Conservation (phyloP, 192 early-diverging fungal species). For the Gaertneriomyces sp. region DNA sequence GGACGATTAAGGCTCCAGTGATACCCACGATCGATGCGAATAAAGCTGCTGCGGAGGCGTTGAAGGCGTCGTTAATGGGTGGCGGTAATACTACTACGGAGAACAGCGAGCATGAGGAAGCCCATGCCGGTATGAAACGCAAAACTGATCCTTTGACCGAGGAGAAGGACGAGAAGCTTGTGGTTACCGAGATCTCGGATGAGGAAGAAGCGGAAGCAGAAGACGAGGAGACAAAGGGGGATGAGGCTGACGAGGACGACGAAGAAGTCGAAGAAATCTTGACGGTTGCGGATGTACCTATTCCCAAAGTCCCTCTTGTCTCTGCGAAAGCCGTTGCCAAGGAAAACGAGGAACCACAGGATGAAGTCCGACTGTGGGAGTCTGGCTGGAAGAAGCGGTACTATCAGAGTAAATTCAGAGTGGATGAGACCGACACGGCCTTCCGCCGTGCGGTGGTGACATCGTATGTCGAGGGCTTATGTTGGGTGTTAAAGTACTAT, state of each 20-base stretch:
- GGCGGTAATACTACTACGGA: neutral
- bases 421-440: conserved; percentile 51
- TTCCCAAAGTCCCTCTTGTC: conserved; percentile 14
- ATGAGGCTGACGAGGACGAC: conserved; percentile 44
- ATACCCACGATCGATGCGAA: conserved; percentile 28
- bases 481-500: conserved; percentile 98
- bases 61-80: conserved; percentile 31
- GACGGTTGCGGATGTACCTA: conserved; percentile 40
- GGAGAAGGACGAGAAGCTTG: conserved; percentile 7
- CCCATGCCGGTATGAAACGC: conserved; percentile 18
- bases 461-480: conserved; percentile 86
- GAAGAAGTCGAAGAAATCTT: conserved; percentile 33
- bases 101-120: neutral
- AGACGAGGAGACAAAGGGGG: conserved; percentile 38
- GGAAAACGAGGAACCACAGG: conserved; percentile 48
- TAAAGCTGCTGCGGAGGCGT: conserved; percentile 45
- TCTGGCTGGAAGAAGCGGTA: conserved; percentile 75
- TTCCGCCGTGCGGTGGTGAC: conserved; percentile 57
- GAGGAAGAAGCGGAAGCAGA: conserved; percentile 40
- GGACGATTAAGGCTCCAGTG: neutral
- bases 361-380: conserved; percentile 71
- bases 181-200: conserved; percentile 11
- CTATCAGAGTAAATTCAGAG: conserved; percentile 71
- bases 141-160: conserved; percentile 18
- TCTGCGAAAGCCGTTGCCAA: conserved; percentile 31